Evolutionary conservation across 73 alveolate species (phyloP).

Genomic region (Blepharisma stoltei): DNA sequence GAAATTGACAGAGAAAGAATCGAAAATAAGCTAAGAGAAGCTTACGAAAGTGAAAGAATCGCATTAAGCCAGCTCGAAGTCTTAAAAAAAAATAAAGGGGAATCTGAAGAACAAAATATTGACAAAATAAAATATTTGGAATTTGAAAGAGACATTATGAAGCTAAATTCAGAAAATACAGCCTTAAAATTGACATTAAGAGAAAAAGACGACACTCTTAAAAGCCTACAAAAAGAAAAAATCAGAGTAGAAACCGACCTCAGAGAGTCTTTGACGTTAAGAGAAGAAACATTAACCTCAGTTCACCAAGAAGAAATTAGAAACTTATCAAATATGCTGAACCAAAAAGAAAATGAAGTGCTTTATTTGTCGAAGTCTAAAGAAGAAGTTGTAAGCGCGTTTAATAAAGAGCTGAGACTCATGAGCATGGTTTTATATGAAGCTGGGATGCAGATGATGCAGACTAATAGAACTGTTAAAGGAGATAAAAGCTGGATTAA

Average conservation of each 20-base stretch:
- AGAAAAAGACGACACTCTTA: constrained; percentile 15
- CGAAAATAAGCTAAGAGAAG: constrained; percentile 13
- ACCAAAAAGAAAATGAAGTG: neutral
- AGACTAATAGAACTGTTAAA: constrained; percentile 6
- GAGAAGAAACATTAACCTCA: neutral
- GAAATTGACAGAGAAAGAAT: constrained; percentile 15
- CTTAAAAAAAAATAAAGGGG: neutral
- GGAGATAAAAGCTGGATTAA: constrained; percentile 21
- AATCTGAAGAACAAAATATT: neutral
- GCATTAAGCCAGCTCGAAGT: neutral
- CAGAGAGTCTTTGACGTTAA: neutral
- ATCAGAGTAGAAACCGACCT: neutral
- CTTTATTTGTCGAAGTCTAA: neutral
- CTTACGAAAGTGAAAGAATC: neutral
- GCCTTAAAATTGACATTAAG: neutral
- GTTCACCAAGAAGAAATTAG: neutral
- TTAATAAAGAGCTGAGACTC: constrained; percentile 19
- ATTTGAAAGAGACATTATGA: constrained; percentile 24
- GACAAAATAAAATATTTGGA: constrained; percentile 6
- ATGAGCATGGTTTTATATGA: constrained; percentile 21
- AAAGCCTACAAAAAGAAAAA: neutral
- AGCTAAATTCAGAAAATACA: neutral
- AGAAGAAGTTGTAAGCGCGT: neutral
- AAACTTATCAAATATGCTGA: neutral
- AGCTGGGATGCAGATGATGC: constrained; percentile 22